phyloP scores from a whole-genome alignment of 106 monocot genomes.

The Apostasia ramifera region DNA sequence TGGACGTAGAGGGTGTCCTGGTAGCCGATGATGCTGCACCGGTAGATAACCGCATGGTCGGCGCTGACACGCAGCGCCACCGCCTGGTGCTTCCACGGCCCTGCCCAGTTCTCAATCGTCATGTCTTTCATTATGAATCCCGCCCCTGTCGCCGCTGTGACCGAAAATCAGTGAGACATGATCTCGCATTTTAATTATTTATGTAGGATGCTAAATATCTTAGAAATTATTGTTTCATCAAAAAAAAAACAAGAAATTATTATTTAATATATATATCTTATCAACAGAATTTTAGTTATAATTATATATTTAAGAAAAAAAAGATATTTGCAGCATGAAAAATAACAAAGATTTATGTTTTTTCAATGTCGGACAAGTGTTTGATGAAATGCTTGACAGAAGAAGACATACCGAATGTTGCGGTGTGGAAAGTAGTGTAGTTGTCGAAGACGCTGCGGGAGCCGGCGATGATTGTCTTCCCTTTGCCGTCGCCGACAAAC shows the following conservation, averaged over 20 bases:
- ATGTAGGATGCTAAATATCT: no score
- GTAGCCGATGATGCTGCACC: constrained; percentile 45
- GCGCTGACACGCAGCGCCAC: constrained; percentile 76
- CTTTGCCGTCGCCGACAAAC: constrained; percentile 64
- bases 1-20: constrained; percentile 59
- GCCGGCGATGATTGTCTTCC: constrained; percentile 25
- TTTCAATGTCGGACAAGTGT: not conserved
- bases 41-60: constrained; percentile 74
- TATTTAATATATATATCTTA: no score
- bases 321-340: not conserved
- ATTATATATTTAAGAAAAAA: not conserved
- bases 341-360: not conserved
- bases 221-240: no score
- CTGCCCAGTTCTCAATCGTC: constrained; percentile 63
- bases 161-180: not conserved
- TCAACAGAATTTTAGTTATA: no score
- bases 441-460: constrained; percentile 29
- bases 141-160: constrained; percentile 42
- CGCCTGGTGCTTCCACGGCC: constrained; percentile 69
- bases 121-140: constrained; percentile 69
- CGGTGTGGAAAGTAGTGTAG: constrained; percentile 61
- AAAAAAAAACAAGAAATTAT: no score
- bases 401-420: constrained; percentile 47
- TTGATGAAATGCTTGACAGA: not conserved
- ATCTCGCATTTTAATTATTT: no score